A percentile compares a stretch with the other conserved stretches of the same genome.
Evolutionary conservation across 331 rosid genomes (phyloP).

Genomic region (Pyracantha coccinea): DNA sequence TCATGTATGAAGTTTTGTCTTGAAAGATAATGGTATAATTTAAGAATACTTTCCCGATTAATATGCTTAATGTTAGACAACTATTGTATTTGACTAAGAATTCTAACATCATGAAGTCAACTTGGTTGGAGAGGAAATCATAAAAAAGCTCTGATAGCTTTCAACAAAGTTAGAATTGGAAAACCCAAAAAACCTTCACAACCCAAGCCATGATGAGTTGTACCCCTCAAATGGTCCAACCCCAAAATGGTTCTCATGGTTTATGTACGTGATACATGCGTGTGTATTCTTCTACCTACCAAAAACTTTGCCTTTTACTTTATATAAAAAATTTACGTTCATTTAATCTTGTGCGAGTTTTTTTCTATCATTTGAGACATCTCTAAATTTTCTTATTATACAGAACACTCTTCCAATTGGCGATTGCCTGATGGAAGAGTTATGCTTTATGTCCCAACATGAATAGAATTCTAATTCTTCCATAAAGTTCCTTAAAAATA

Average conservation of each 20-base stretch:
- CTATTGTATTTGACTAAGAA: neutral
- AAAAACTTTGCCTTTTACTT: neutral
- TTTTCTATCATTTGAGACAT: no score
- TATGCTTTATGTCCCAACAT: no score
- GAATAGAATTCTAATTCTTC: no score
- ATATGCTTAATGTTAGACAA: neutral
- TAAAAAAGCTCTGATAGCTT: neutral
- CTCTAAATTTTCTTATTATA: no score
- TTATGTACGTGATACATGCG: neutral
- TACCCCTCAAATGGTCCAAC: neutral
- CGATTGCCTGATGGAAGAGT: no score
- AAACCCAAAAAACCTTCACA: neutral
- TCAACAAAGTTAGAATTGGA: neutral
- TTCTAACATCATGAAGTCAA: constrained; percentile 1
- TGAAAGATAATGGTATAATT: neutral
- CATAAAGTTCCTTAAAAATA: neutral
- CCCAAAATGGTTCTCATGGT: neutral
- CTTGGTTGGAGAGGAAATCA: neutral
- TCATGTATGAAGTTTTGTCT: neutral
- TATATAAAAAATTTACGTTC: no score
- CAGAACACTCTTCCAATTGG: no score
- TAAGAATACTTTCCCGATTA: neutral
- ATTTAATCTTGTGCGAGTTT: no score
- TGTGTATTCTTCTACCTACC: neutral
- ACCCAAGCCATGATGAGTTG: neutral